A percentile compares a stretch with the other conserved stretches of the same genome.
These are phyloP conservation scores for Jatropha podagrica DNA, from an alignment of 441 rosid species.

Conservation along the genomic window DNA sequence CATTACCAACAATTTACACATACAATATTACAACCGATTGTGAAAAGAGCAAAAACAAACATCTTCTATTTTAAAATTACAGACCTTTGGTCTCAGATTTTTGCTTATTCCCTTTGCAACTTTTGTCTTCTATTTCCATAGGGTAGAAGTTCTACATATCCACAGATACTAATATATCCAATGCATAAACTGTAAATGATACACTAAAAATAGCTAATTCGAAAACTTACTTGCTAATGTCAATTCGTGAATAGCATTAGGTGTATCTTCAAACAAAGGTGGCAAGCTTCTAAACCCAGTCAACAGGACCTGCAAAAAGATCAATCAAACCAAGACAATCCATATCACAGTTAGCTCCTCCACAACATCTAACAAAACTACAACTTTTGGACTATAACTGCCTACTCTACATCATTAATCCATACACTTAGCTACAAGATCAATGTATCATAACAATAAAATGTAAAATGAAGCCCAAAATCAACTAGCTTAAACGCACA, in stretches of 20 bases:
- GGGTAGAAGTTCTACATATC: too few species aligned
- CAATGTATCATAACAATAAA: neutral
- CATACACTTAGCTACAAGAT: neutral
- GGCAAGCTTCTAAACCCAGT: conserved; percentile 83
- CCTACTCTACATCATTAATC: neutral
- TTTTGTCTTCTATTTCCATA: too few species aligned
- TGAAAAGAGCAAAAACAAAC: too few species aligned
- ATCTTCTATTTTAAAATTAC: too few species aligned
- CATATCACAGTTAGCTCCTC: neutral
- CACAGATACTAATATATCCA: too few species aligned
- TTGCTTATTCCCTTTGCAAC: too few species aligned
- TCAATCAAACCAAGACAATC: neutral
- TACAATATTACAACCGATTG: too few species aligned
- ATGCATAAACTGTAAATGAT: too few species aligned
- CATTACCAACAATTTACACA: too few species aligned
- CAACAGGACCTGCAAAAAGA: conserved; percentile 57
- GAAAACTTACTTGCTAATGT: conserved; percentile 66
- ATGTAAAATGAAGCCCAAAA: neutral
- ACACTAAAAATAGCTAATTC: neutral
- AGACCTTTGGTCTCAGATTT: too few species aligned
- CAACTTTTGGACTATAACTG: neutral
- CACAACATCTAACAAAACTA: neutral
- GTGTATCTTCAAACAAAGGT: conserved; percentile 77
- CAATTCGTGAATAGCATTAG: conserved; percentile 63
- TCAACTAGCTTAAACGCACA: neutral